Percentiles rank a stretch among this genome's conserved stretches.
Evolutionary conservation across 2,329 filamentous ascomycete genomes (phyloP).

Genomic region (Lasiodiplodia theobromae): DNA sequence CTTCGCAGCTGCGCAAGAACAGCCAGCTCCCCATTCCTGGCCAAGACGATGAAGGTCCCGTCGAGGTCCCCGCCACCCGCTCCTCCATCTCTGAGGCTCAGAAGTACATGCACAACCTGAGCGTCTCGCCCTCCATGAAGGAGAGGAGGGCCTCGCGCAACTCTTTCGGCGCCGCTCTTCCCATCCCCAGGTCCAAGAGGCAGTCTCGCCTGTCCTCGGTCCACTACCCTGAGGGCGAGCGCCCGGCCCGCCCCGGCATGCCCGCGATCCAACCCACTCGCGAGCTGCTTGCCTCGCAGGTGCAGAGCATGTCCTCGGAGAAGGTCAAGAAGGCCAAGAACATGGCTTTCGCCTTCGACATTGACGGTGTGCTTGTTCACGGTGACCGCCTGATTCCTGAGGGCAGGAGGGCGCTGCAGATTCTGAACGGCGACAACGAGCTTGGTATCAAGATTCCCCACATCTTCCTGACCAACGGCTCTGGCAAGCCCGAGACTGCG

Average conservation of each 20-base stretch:
- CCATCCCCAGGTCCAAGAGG: slow-evolving; percentile 74
- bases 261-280: slow-evolving; percentile 66
- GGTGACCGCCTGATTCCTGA: slow-evolving; percentile 74
- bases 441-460: slow-evolving; percentile 79
- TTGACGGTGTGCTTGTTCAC: slow-evolving; percentile 77
- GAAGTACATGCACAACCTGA: slow-evolving; percentile 77
- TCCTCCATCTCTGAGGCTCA: slow-evolving; percentile 72
- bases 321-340: slow-evolving; percentile 76
- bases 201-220: slow-evolving; percentile 72
- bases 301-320: slow-evolving; percentile 70
- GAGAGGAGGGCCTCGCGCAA: slow-evolving; percentile 74
- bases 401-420: slow-evolving; percentile 70
- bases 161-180: slow-evolving; percentile 76
- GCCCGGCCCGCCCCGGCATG: slow-evolving; percentile 62
- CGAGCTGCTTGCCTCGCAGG: slow-evolving; percentile 72
- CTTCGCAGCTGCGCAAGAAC: slow-evolving; percentile 36
- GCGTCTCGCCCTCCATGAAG: slow-evolving; percentile 70
- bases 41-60: slow-evolving; percentile 52
- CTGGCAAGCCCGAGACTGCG: slow-evolving; percentile 71
- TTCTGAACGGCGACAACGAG: slow-evolving; percentile 78
- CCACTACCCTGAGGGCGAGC: slow-evolving; percentile 55
- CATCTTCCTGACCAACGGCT: slow-evolving; percentile 79
- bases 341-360: slow-evolving; percentile 83
- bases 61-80: slow-evolving; percentile 72
- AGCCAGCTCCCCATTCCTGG: slow-evolving; percentile 52